Evolutionary conservation across 345 rosid species (phyloP), one percentile per base, ranked within the genome.

Genomic region (Moricandia moricandioides): DNA sequence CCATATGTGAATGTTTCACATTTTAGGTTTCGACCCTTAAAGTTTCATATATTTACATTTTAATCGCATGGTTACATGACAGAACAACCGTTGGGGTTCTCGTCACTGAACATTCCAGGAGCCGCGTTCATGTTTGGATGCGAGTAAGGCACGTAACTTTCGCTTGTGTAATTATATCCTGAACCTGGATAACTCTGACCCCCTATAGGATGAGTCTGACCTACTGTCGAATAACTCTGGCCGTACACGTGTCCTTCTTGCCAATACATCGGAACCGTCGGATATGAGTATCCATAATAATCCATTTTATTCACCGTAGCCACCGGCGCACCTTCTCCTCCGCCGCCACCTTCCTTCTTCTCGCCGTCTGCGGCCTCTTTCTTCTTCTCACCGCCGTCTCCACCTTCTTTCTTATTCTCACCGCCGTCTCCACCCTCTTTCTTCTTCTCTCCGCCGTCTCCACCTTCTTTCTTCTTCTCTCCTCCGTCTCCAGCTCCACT

Each of bases 241-340:
- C 64, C 84, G 78, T 80, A 71, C 82, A 63, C 75, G 30, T 79
- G 82, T 52, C 79, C 86, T 9, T 78, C 86, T 11, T 57, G 58
- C 93, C 89, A 88, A 16, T 85, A 80, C 66, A 73, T 81, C 4
- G 92, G 86, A 27, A 30, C 82, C 61, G 78, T 81, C 0, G 84
- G 83, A 58, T 72, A 78, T 1, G 77, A 57, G 69, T 76, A 65
- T 16, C 88, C 86, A 45, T 73, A 24, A 58, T 85, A 69, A 69
- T 86, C 90, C 83, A 86, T 64, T 73, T 84, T 89, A 78, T 75
- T 86, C 73, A 87, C 67, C 69, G 6, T 65, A 57, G 35, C 67
- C 62, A 11, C 69, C 70, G 24, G 79, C 62, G 11, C 79, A 65
- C 43, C 78, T 68, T 74, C 76, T 30, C 73, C 63, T 8, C 74